Percentiles rank a stretch among this genome's conserved stretches.
These are phyloP conservation scores for Lagerstroemia speciosa DNA, from an alignment of 345 rosid genomes.

Conservation along the genomic window DNA sequence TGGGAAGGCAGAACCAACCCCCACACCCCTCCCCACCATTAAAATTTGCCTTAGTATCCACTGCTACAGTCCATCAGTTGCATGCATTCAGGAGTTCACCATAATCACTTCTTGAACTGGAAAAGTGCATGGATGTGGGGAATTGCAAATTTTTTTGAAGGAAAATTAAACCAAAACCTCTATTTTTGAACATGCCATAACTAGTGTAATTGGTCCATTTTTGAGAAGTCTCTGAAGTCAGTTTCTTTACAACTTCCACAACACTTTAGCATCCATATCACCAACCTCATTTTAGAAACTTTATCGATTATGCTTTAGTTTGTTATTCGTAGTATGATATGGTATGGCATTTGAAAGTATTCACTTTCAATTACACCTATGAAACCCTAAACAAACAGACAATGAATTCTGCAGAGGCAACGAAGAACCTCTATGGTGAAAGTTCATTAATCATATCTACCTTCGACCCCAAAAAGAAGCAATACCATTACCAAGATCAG, in stretches of 20 bases:
- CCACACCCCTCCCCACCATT: no score
- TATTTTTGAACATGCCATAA: neutral
- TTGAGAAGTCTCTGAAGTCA: neutral
- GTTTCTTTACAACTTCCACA: neutral
- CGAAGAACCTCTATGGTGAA: neutral
- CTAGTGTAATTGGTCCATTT: neutral
- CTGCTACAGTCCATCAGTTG: no score
- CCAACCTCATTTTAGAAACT: neutral
- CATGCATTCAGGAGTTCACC: no score
- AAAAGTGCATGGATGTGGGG: no score
- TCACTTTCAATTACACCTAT: neutral
- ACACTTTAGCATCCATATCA: neutral
- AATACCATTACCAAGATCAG: neutral
- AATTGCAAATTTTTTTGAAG: no score
- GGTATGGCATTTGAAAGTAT: no score
- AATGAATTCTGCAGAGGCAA: neutral
- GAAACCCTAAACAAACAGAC: neutral
- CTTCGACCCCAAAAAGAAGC: neutral
- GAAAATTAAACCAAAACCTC: no score
- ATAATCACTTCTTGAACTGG: no score
- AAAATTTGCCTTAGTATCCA: no score
- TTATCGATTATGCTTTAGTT: neutral
- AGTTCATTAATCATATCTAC: neutral
- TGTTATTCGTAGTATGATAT: neutral
- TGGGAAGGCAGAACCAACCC: no score